Evolutionary conservation across 176 grass and related monocot genomes (phyloP).

Genomic region (Juncus inflexus): DNA sequence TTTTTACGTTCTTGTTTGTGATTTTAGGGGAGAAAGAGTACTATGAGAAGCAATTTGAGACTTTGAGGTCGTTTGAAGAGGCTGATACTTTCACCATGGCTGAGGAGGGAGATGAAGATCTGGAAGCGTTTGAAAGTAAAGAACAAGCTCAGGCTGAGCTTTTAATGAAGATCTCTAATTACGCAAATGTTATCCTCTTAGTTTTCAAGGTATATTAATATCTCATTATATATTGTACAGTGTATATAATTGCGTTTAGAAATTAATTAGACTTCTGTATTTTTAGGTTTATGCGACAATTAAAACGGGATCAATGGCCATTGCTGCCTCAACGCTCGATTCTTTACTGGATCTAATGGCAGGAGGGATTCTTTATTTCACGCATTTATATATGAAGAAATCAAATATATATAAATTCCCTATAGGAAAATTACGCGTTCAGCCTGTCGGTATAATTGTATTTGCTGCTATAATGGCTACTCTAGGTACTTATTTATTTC

Average conservation of each 20-base stretch:
- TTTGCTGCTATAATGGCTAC: constrained; percentile 82
- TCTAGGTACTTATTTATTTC: constrained; percentile 46
- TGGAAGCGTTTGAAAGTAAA: constrained; percentile 26
- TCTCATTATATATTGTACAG: too few relatives aligned
- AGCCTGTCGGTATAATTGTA: constrained; percentile 77
- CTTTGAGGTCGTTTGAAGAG: constrained; percentile 59
- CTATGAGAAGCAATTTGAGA: constrained; percentile 70
- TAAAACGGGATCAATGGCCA: constrained; percentile 71
- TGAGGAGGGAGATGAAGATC: constrained; percentile 37
- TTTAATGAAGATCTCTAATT: constrained; percentile 85
- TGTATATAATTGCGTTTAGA: not conserved
- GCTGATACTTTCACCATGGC: constrained; percentile 50
- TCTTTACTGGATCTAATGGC: constrained; percentile 83
- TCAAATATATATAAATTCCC: constrained; percentile 76
- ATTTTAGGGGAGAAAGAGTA: constrained; percentile 60
- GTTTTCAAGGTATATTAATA: constrained; percentile 54
- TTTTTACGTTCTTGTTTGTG: constrained; percentile 2
- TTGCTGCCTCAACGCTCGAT: constrained; percentile 85
- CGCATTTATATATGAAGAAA: constrained; percentile 69
- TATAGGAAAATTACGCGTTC: constrained; percentile 75
- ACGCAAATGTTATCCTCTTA: constrained; percentile 60
- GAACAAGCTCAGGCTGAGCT: constrained; percentile 66
- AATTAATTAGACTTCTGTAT: not conserved
- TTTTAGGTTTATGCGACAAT: constrained; percentile 70
- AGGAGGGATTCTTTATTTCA: constrained; percentile 80